A percentile compares a stretch with the other conserved stretches of the same genome.
Evolutionary conservation across 2,329 filamentous ascomycete genomes (phyloP).

Genomic region (Diaporthe batatas): DNA sequence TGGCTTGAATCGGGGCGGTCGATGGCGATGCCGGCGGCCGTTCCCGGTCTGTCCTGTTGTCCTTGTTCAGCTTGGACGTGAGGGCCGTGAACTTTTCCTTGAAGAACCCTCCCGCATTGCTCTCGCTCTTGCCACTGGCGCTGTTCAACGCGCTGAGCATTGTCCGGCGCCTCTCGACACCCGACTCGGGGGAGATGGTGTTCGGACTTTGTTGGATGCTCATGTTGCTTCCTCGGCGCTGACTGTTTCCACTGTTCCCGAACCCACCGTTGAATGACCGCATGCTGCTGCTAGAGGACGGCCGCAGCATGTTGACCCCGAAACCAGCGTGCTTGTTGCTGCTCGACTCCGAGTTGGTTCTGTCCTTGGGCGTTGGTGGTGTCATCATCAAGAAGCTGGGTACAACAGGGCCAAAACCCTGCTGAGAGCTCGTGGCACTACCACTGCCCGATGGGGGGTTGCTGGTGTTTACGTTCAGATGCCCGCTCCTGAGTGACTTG

Average conservation of each 20-base stretch:
- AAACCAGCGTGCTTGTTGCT: slow-evolving; percentile 40
- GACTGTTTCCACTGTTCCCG: slow-evolving; percentile 37
- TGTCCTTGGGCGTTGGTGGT: slow-evolving; percentile 57
- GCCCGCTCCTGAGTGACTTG: slow-evolving; percentile 55
- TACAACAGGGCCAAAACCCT: slow-evolving; percentile 46
- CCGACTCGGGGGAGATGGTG: slow-evolving; percentile 35
- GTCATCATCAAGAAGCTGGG: slow-evolving; percentile 63
- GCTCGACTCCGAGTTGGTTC: slow-evolving; percentile 39
- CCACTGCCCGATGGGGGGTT: slow-evolving; percentile 40
- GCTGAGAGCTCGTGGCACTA: slow-evolving; percentile 47
- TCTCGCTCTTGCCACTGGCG: slow-evolving; percentile 43
- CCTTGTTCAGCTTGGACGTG: slow-evolving; percentile 46
- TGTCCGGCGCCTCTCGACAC: slow-evolving; percentile 27
- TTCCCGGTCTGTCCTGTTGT: slow-evolving; percentile 48
- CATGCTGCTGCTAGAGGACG: slow-evolving; percentile 45
- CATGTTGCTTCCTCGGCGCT: slow-evolving; percentile 42
- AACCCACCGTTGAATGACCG: slow-evolving; percentile 43
- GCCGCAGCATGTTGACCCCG: slow-evolving; percentile 45
- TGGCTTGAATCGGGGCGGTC: slow-evolving; percentile 44
- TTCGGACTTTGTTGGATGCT: slow-evolving; percentile 27
- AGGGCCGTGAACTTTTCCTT: slow-evolving; percentile 47
- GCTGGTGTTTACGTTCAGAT: slow-evolving; percentile 40
- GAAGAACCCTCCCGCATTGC: slow-evolving; percentile 39
- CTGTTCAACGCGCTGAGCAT: slow-evolving; percentile 41
- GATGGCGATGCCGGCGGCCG: slow-evolving; percentile 1